Evolutionary conservation across 371 early-diverging fungal genomes (phyloP).

Genomic region (Rhizopus stolonifer): DNA sequence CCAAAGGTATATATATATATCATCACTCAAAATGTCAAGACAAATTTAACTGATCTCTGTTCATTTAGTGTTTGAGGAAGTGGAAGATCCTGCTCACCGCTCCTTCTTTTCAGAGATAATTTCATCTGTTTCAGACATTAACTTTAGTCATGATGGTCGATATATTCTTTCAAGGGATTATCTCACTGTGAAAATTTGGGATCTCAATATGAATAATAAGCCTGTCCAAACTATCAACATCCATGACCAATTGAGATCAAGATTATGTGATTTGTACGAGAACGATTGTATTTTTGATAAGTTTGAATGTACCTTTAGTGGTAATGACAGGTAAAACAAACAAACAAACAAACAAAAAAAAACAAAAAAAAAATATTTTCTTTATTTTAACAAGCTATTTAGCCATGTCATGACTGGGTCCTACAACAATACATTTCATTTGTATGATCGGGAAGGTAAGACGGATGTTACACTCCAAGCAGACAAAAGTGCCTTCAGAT

Average conservation of each 20-base stretch:
- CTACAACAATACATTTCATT: conserved; percentile 95
- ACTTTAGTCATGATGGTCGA: conserved; percentile 93
- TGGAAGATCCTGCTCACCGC: conserved; percentile 89
- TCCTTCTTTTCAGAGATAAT: conserved; percentile 99
- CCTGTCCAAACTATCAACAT: conserved; percentile 94
- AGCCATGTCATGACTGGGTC: conserved; percentile 91
- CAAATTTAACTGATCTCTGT: not conserved
- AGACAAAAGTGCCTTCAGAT: conserved; percentile 96
- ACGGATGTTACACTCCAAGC: conserved; percentile 91
- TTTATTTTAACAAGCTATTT: conserved; percentile 1
- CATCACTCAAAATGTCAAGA: no score
- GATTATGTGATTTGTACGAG: conserved; percentile 97
- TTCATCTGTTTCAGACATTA: conserved; percentile 94
- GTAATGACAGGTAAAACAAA: conserved; percentile 83
- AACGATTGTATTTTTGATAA: conserved; percentile 99
- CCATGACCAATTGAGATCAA: conserved; percentile 91
- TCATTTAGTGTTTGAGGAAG: conserved; percentile 92
- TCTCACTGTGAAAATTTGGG: conserved; percentile 96
- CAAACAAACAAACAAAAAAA: no score
- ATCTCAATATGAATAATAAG: conserved; percentile 92
- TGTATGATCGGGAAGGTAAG: conserved; percentile 76
- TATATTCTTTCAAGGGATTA: conserved; percentile 97
- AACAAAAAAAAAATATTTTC: not conserved
- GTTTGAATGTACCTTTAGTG: conserved; percentile 96
- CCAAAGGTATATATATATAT: conserved; percentile 67